phyloP scores from a whole-genome alignment of 768 basidiomycete species.

The Mycena capillaripes region DNA sequence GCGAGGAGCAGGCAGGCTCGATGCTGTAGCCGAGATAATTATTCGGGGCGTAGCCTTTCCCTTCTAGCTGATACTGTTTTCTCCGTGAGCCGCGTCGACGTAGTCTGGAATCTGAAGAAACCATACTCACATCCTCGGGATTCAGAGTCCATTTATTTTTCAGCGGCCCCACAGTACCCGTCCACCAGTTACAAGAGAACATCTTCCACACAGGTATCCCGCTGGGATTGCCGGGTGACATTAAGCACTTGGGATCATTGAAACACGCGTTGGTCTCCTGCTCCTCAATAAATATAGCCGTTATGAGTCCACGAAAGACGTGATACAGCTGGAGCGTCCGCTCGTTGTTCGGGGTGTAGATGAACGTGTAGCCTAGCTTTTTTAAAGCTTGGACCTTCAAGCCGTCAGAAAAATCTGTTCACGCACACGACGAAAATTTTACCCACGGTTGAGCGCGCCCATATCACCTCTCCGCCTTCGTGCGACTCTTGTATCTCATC shows the following conservation, averaged over 20 bases:
- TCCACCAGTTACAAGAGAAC: constrained; percentile 48
- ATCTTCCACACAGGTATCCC: constrained; percentile 56
- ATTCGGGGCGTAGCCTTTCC: neutral
- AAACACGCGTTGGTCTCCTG: constrained; percentile 5
- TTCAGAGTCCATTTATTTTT: constrained; percentile 51
- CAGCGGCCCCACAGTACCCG: constrained; percentile 30
- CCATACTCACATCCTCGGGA: constrained; percentile 39
- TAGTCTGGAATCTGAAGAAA: too few relatives aligned
- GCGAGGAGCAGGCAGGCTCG: constrained; percentile 44
- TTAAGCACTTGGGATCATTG: constrained; percentile 3
- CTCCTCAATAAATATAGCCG: constrained; percentile 34
- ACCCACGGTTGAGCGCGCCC: constrained; percentile 49
- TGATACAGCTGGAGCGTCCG: constrained; percentile 48
- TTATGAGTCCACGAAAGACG: constrained; percentile 50
- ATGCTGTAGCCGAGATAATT: constrained; percentile 46
- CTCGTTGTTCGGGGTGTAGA: constrained; percentile 34
- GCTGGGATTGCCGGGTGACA: constrained; percentile 39
- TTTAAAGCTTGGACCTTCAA: constrained; percentile 40
- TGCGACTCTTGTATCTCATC: constrained; percentile 40
- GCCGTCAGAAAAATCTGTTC: neutral
- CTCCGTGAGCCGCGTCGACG: constrained; percentile 36
- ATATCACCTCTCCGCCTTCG: constrained; percentile 48
- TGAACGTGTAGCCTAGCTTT: constrained; percentile 33
- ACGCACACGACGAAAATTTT: constrained; percentile 10
- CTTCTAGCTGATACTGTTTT: constrained; percentile 14